Base-by-base conservation (phyloP, 805 yeast genomes). In the Ogataea chonburiensis region DNA sequence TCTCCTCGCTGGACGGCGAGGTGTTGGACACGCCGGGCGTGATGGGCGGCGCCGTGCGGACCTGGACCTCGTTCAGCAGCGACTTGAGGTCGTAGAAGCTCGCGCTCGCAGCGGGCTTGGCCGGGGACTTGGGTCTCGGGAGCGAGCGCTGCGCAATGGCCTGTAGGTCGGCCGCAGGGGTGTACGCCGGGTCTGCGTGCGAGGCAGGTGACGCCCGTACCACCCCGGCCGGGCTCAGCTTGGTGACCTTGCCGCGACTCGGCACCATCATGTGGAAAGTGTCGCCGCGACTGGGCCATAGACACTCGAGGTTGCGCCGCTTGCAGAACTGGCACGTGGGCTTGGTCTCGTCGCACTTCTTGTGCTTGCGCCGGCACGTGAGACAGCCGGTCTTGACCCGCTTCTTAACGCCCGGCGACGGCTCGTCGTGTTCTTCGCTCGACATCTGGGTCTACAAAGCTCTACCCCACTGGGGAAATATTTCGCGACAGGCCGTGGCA, bases 311-410 rank as follows among this genome's bases (percentile, higher is more conserved):
- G 28, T 47, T 34, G 33, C 66, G 61, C 11, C 47, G 44, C 14
- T 43, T 19, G 42, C 77, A 71, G 29, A 63, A 63, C 11, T 56
- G 48, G 50, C 78, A 72, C 16, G 66, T 67, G 3, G 78, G 78
- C 25, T 46, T 45, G 37, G 66, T 69, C 47, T 71, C 77, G 50
- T 71, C 77, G 52, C 77, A 71, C 47, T 71, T 71, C 63, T 70
- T 68, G 49, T 71, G 76, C 34, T 73, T 61, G 40, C 68, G 72
- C 17, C 77, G 64, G 47, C 77, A 71, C 10, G 76, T 71, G 30
- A 70, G 55, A 53, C 77, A 71, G 11, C 77, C 77, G 2, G 57
- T 55, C 26, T 54, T 49, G 5, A 48, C 55, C 15, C 52, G 42
- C 16, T 30, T 34, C 15, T 23, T 24, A 11, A n/a, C 26, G 5